These are phyloP conservation scores for Aquilaria malaccensis DNA, from an alignment of 345 rosid species.

Conservation along the genomic window DNA sequence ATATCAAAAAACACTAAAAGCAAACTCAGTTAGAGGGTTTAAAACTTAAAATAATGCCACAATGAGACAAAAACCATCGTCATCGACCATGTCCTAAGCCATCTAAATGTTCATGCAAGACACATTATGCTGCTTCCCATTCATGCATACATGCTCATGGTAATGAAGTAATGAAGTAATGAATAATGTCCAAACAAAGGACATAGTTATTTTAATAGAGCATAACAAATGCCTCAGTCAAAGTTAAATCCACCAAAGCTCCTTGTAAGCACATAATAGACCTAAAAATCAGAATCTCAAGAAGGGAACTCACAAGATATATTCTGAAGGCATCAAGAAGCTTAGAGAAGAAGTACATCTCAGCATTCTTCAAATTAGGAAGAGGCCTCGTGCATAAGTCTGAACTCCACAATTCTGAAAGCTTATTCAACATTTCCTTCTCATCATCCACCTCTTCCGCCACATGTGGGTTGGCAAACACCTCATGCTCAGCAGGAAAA, in stretches of 20 bases:
- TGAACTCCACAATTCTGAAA: constrained; percentile 66
- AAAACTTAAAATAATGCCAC: no score
- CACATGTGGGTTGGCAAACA: constrained; percentile 20
- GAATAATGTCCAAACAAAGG: constrained; percentile 1
- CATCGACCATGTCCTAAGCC: no score
- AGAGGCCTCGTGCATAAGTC: constrained; percentile 27
- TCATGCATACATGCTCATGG: constrained; percentile 6
- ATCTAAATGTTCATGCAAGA: no score
- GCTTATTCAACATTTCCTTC: constrained; percentile 35
- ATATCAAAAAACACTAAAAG: no score
- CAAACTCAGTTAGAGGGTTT: no score
- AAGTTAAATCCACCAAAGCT: no score
- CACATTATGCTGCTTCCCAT: neutral
- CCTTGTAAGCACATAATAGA: no score
- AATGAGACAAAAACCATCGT: no score
- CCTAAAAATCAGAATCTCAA: constrained; percentile 7
- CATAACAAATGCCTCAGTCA: no score
- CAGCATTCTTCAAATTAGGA: constrained; percentile 46
- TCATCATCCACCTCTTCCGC: constrained; percentile 30
- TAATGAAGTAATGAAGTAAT: constrained; percentile 4
- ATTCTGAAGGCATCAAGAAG: constrained; percentile 66
- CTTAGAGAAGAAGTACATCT: constrained; percentile 53
- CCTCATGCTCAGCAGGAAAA: constrained; percentile 26
- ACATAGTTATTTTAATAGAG: neutral
- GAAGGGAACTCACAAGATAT: constrained; percentile 50